Conservation (phyloP, 148 eudicot species). For the Euryodendron excelsum region DNA sequence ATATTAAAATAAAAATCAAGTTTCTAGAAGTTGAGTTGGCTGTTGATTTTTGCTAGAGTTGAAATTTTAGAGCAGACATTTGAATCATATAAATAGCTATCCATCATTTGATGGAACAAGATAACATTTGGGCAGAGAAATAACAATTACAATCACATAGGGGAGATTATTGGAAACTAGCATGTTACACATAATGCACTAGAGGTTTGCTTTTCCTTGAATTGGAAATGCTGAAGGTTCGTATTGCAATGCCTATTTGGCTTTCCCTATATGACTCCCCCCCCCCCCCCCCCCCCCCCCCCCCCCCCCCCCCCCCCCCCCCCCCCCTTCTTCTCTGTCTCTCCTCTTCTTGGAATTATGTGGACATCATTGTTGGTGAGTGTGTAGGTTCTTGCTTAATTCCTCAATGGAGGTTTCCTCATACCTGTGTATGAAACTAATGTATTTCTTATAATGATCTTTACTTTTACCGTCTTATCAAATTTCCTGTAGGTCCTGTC, state of each 20-base stretch:
- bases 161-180: not conserved
- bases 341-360: not conserved
- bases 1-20: not conserved
- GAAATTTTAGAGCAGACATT: not conserved
- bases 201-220: not conserved
- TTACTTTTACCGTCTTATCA: not conserved
- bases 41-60: not conserved
- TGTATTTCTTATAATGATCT: not conserved
- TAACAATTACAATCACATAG: not conserved
- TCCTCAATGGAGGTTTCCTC: not conserved
- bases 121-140: not conserved
- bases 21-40: not conserved
- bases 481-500: not conserved
- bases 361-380: not conserved
- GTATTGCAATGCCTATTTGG: too few relatives aligned
- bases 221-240: not conserved
- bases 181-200: not conserved
- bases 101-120: not conserved
- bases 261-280: not conserved
- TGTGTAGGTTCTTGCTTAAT: not conserved
- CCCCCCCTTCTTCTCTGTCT: too few relatives aligned
- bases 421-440: not conserved
- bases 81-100: not conserved
- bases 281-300: too few relatives aligned
- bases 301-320: too few relatives aligned